A percentile compares a stretch with the other conserved stretches of the same genome.
These are phyloP conservation scores for Bruguiera sexangula DNA, from an alignment of 345 rosid species.

Conservation along the genomic window DNA sequence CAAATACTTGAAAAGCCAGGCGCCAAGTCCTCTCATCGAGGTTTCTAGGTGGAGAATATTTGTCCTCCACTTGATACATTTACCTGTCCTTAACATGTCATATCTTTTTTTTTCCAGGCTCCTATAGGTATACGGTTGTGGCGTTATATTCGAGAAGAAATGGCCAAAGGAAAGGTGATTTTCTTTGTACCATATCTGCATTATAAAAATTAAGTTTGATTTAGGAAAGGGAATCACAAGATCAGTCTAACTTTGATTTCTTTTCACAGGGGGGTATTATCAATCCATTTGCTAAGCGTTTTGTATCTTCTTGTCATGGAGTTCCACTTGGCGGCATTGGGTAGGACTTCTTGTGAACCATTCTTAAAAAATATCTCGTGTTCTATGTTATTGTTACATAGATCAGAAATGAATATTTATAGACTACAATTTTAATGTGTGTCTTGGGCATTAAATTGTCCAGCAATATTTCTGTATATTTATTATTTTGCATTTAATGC, in stretches of 20 bases:
- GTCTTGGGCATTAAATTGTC: neutral
- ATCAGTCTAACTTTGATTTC: neutral
- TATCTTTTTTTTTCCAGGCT: conserved; percentile 50
- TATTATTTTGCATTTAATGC: neutral
- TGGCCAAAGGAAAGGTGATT: conserved; percentile 62
- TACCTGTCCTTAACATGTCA: conserved; percentile 8
- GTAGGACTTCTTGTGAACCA: conserved; percentile 37
- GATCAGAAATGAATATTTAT: neutral
- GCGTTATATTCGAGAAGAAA: conserved; percentile 54
- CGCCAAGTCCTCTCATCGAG: neutral
- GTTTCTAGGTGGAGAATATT: neutral
- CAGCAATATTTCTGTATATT: neutral
- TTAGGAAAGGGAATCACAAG: neutral
- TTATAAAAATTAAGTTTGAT: conserved; percentile 6
- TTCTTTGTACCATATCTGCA: neutral
- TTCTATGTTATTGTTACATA: neutral
- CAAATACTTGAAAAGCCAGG: too few relatives aligned
- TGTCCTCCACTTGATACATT: conserved; percentile 1
- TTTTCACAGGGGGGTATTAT: conserved; percentile 46
- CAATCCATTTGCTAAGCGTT: conserved; percentile 62
- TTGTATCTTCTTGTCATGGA: conserved; percentile 58
- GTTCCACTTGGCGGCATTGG: conserved; percentile 88
- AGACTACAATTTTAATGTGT: neutral
- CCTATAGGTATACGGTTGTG: conserved; percentile 73
- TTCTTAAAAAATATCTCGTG: neutral